Evolutionary conservation across 768 basidiomycete species (phyloP).

Genomic region (Suillus brevipes): DNA sequence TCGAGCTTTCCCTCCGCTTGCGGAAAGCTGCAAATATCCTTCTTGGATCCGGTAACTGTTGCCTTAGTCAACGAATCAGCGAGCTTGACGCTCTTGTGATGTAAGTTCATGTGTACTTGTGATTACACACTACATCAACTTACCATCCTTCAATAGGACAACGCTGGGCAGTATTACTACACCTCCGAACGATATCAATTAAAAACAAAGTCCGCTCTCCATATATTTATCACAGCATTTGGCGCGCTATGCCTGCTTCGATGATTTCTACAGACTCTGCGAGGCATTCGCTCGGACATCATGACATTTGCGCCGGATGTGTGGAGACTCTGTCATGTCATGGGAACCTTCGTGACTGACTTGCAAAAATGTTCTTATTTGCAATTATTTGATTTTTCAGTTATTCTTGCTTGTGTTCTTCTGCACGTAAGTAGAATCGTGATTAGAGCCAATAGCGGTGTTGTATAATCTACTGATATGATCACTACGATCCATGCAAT

Average conservation of each 20-base stretch:
- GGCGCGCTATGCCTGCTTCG: conserved; percentile 21
- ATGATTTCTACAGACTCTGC: conserved; percentile 18
- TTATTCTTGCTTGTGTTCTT: background rate
- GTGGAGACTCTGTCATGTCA: conserved; percentile 61
- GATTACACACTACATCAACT: background rate
- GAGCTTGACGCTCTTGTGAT: conserved; percentile 54
- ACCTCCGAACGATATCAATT: conserved; percentile 26
- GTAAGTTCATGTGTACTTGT: conserved; percentile 35
- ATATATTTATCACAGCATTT: conserved; percentile 2
- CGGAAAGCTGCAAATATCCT: conserved; percentile 59
- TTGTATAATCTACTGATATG: background rate
- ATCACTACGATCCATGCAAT: background rate
- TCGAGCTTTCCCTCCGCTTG: conserved; percentile 66
- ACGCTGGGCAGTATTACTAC: conserved; percentile 38
- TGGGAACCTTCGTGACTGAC: conserved; percentile 50
- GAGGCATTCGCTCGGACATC: conserved; percentile 17
- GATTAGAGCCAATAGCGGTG: background rate
- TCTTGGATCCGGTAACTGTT: conserved; percentile 30
- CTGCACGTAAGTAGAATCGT: background rate
- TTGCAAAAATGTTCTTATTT: no score
- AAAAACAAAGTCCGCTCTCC: conserved; percentile 14
- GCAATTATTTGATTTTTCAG: background rate
- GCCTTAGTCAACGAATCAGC: conserved; percentile 44
- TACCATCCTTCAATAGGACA: conserved; percentile 35
- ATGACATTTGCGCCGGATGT: conserved; percentile 25